Conservation (phyloP, 225 moss, liverwort and hornwort genomes). For the Bryum argenteum region DNA sequence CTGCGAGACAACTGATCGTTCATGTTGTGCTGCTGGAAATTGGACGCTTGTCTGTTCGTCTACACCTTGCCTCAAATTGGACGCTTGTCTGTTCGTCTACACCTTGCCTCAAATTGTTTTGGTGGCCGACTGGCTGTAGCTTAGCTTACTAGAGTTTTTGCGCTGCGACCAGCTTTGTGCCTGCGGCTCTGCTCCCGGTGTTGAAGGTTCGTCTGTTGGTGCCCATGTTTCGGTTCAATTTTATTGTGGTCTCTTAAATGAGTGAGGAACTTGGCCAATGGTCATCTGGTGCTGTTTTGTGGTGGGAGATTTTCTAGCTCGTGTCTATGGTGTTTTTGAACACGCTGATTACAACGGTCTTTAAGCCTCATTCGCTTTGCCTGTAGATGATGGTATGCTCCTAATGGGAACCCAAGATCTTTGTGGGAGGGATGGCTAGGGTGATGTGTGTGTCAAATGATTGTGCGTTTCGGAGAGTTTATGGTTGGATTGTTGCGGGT, state of each 20-base stretch:
- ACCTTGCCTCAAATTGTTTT: slow-evolving; percentile 10
- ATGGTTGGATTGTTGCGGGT: background rate
- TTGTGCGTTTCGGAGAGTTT: background rate
- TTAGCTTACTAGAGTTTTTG: background rate
- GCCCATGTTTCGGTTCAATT: background rate
- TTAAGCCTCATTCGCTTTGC: slow-evolving; percentile 6
- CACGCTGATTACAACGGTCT: background rate
- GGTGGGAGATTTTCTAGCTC: background rate
- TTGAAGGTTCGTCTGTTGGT: slow-evolving; percentile 17
- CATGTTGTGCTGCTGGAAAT: background rate
- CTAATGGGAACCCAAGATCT: background rate
- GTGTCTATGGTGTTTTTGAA: background rate
- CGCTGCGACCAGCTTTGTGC: background rate
- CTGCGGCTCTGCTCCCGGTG: background rate
- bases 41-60: slow-evolving; percentile 24
- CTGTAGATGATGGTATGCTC: background rate
- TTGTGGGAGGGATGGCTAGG: background rate
- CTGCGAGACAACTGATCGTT: background rate
- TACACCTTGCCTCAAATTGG: slow-evolving; percentile 27
- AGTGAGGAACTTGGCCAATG: background rate
- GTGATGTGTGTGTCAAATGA: background rate
- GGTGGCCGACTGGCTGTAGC: slow-evolving; percentile 16
- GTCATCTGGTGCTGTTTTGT: background rate
- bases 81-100: slow-evolving; percentile 24
- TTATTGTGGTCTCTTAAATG: slow-evolving; percentile 2